Percentiles rank a stretch among this genome's conserved stretches.
These are phyloP conservation scores for Malassezia sympodialis DNA, from an alignment of 1,284 basidiomycete species.

Conservation along the genomic window DNA sequence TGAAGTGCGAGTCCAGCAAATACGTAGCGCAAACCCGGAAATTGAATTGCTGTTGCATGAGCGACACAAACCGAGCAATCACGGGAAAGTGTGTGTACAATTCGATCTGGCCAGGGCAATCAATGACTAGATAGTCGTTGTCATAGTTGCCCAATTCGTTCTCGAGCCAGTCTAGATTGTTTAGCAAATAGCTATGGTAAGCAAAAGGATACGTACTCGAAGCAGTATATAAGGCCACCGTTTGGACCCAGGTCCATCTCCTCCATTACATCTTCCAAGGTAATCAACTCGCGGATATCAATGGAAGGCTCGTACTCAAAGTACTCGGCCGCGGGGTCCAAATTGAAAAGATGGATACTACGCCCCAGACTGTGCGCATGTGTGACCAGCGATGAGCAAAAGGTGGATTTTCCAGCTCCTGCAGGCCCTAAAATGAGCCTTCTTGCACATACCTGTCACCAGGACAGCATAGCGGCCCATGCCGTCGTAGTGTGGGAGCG, in stretches of 20 bases:
- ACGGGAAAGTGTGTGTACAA: slow-evolving; percentile 97
- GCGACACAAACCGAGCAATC: slow-evolving; percentile 71
- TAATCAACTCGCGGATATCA: slow-evolving; percentile 88
- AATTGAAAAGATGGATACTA: slow-evolving; percentile 84
- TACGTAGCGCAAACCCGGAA: slow-evolving; percentile 54
- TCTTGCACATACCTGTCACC: slow-evolving; percentile 18
- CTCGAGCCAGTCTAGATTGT: slow-evolving; percentile 99
- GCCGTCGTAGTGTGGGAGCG: background rate
- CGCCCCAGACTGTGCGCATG: slow-evolving; percentile 76
- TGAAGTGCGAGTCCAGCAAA: slow-evolving; percentile 77
- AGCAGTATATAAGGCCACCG: slow-evolving; percentile 93
- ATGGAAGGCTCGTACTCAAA: slow-evolving; percentile 89
- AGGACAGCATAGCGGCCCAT: slow-evolving; percentile 39
- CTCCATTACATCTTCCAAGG: slow-evolving; percentile 88
- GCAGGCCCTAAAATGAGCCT: slow-evolving; percentile 63
- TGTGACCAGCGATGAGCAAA: slow-evolving; percentile 76
- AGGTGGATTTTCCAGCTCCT: slow-evolving; percentile 94
- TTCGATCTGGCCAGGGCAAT: slow-evolving; percentile 98
- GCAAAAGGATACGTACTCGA: slow-evolving; percentile 63
- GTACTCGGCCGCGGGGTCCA: slow-evolving; percentile 88
- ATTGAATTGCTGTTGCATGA: slow-evolving; percentile 48
- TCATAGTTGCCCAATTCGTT: slow-evolving; percentile 84
- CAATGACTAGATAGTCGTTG: slow-evolving; percentile 93
- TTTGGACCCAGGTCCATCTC: slow-evolving; percentile 94
- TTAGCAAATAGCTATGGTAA: slow-evolving; percentile 67